Evolutionary conservation across 2,329 filamentous ascomycete species (phyloP).

Genomic region (Didymella sp.): DNA sequence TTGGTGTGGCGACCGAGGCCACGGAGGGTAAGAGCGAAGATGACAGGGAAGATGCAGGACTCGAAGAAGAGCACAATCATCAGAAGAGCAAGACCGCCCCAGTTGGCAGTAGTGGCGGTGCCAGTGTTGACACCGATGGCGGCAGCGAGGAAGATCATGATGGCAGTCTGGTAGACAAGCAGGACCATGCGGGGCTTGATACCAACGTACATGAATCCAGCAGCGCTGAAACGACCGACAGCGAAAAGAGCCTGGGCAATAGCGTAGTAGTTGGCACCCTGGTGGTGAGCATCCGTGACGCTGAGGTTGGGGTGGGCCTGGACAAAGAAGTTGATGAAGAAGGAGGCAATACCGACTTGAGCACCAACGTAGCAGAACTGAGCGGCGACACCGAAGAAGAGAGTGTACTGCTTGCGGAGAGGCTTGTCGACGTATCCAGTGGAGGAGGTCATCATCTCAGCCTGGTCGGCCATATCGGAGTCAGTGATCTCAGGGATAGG

Average conservation of each 20-base stretch:
- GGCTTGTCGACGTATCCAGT: constrained; percentile 66
- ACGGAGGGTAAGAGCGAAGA: constrained; percentile 48
- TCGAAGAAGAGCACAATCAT: constrained; percentile 52
- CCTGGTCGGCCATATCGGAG: constrained; percentile 63
- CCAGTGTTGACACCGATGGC: constrained; percentile 47
- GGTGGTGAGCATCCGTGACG: constrained; percentile 36
- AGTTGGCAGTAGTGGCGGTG: constrained; percentile 37
- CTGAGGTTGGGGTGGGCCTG: constrained; percentile 43
- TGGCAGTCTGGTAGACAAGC: constrained; percentile 45
- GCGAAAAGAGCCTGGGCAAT: constrained; percentile 50
- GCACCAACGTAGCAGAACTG: constrained; percentile 64
- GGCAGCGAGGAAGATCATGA: constrained; percentile 48
- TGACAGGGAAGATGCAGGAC: constrained; percentile 50
- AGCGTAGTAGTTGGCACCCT: constrained; percentile 50
- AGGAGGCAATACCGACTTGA: constrained; percentile 63
- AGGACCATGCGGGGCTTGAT: constrained; percentile 49
- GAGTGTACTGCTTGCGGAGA: constrained; percentile 65
- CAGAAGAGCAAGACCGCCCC: constrained; percentile 47
- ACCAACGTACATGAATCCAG: constrained; percentile 47
- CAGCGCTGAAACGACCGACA: constrained; percentile 47
- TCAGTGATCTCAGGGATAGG: constrained; percentile 73
- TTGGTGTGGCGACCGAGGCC: constrained; percentile 51
- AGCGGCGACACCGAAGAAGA: constrained; percentile 46
- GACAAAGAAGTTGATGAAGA: constrained; percentile 51
- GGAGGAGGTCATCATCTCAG: constrained; percentile 47